Percentiles rank a stretch among this genome's conserved stretches.
These are phyloP conservation scores for Piper longum DNA, from an alignment of 164 flowering plant species.

Conservation along the genomic window DNA sequence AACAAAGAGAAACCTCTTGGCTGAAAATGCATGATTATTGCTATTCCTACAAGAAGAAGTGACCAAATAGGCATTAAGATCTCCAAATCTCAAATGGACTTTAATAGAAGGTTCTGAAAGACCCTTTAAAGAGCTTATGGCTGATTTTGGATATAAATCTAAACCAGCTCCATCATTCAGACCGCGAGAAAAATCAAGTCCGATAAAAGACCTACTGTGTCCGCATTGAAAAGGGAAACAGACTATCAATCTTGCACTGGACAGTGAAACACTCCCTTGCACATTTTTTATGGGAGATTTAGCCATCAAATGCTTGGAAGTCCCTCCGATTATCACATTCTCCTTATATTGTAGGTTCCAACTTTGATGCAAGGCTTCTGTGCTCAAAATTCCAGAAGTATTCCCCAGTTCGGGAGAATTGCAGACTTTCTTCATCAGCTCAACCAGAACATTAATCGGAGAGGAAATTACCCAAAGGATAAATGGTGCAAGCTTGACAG, in stretches of 20 bases:
- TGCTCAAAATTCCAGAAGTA: slow-evolving; percentile 5
- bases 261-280: slow-evolving; percentile 35
- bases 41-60: slow-evolving; percentile 13
- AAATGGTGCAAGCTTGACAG: slow-evolving; percentile 54
- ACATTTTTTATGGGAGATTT: slow-evolving; percentile 22
- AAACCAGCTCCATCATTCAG: slow-evolving; percentile 11
- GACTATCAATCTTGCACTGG: slow-evolving; percentile 52
- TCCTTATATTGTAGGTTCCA: not conserved
- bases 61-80: slow-evolving; percentile 37
- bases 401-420: slow-evolving; percentile 12
- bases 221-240: slow-evolving; percentile 47
- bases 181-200: slow-evolving; percentile 47
- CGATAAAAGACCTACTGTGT: slow-evolving; percentile 35
- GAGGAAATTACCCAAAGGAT: slow-evolving; percentile 59
- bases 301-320: slow-evolving; percentile 8
- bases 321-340: not conserved
- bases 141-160: slow-evolving; percentile 9
- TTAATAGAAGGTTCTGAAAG: slow-evolving; percentile 26
- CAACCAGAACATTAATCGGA: slow-evolving; percentile 25
- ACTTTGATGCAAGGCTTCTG: slow-evolving; percentile 6
- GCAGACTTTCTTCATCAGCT: slow-evolving; percentile 31
- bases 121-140: slow-evolving; percentile 15
- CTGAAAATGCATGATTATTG: slow-evolving; percentile 18
- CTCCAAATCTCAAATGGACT: slow-evolving; percentile 41
- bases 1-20: slow-evolving; percentile 35